A percentile compares a stretch with the other conserved stretches of the same genome.
Conservation (phyloP, 2,329 filamentous ascomycete species). For the Xenoacremonium recifei region DNA sequence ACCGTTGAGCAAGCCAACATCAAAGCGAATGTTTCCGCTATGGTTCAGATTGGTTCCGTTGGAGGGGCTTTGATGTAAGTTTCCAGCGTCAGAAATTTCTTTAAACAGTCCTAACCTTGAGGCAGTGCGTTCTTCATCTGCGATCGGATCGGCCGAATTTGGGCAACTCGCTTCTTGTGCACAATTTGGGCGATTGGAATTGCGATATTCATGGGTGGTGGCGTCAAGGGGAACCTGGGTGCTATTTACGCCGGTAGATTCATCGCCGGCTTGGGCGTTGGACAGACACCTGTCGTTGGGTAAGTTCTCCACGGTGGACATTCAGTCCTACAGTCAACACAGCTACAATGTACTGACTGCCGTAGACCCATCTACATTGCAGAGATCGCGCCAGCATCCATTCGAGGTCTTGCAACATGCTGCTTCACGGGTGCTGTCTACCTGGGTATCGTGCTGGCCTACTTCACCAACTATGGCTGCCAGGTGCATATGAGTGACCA, state of each 20-base stretch:
- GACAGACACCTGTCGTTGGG: conserved; percentile 65
- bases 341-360: not conserved
- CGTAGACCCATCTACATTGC: conserved; percentile 65
- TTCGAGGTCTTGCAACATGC: conserved; percentile 71
- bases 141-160: conserved; percentile 61
- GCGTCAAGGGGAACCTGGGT: conserved; percentile 49
- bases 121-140: conserved; percentile 56
- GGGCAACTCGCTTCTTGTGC: conserved; percentile 59
- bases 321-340: not conserved
- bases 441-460: conserved; percentile 74
- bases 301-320: conserved; percentile 19
- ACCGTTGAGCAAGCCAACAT: conserved; percentile 60
- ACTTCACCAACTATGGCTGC: conserved; percentile 70
- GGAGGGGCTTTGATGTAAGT: conserved; percentile 60
- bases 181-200: conserved; percentile 58
- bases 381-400: conserved; percentile 66
- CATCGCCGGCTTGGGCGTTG: conserved; percentile 64
- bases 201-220: conserved; percentile 54
- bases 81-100: not conserved
- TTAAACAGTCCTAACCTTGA: not conserved
- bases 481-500: conserved; percentile 46
- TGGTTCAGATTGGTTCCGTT: conserved; percentile 79
- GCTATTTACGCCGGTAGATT: conserved; percentile 65
- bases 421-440: conserved; percentile 60
- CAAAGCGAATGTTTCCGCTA: conserved; percentile 74